Percentiles rank a stretch among this genome's conserved stretches.
These are phyloP conservation scores for Streptanthus diversifolius DNA, from an alignment of 345 rosid species.

Conservation along the genomic window DNA sequence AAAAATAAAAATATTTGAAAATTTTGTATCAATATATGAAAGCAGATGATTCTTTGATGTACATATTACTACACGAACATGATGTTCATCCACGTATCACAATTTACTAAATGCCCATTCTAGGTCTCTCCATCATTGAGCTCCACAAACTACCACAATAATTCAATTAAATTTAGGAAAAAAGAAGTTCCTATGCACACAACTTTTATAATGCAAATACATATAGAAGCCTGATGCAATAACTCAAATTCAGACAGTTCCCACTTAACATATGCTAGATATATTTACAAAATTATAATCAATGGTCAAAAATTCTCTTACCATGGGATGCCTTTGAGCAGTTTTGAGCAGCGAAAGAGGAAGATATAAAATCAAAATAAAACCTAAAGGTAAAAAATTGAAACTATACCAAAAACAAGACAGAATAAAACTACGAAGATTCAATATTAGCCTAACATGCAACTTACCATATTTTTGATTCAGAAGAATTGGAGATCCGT, in stretches of 20 bases:
- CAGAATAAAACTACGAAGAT: neutral
- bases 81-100: slow-evolving; percentile 98
- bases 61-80: slow-evolving; percentile 93
- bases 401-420: neutral
- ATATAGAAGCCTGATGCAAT: neutral
- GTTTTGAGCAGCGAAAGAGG: slow-evolving; percentile 30
- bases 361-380: slow-evolving; percentile 5
- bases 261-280: neutral
- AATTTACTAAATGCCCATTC: slow-evolving; percentile 92
- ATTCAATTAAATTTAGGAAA: neutral
- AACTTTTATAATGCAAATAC: neutral
- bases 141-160: slow-evolving; percentile 68
- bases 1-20: neutral
- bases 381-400: neutral
- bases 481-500: neutral
- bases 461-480: slow-evolving; percentile 27
- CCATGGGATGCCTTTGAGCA: slow-evolving; percentile 37
- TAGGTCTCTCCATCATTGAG: slow-evolving; percentile 93
- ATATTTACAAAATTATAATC: neutral
- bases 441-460: neutral
- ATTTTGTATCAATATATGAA: neutral
- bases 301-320: neutral
- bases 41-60: slow-evolving; percentile 61
- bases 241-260: neutral
- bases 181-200: neutral